Percentiles rank a stretch among this genome's conserved stretches.
Conservation (phyloP, 352 stramenopile genomes). For the Elongisporangium undulatum region DNA sequence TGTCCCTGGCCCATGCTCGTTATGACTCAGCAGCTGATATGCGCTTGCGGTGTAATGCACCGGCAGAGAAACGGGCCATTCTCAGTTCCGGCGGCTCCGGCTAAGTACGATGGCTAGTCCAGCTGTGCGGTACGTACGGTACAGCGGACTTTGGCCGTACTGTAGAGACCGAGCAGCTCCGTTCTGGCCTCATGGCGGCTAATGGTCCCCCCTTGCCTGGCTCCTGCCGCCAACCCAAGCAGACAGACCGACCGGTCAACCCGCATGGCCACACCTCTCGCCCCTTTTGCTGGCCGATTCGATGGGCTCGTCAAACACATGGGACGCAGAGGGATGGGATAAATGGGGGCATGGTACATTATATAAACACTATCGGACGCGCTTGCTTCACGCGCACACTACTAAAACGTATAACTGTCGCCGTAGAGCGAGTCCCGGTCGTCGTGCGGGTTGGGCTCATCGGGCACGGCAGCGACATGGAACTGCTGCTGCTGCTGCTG, state of each 20-base stretch:
- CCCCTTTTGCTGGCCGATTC: not conserved
- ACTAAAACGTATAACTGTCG: constrained; percentile 57
- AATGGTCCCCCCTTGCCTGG: not conserved
- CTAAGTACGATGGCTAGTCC: not conserved
- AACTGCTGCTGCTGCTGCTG: constrained; percentile 15
- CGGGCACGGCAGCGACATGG: not conserved
- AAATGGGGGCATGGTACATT: not conserved
- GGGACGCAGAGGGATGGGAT: not conserved
- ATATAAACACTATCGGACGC: not conserved
- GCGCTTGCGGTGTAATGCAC: not conserved
- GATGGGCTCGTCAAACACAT: not conserved
- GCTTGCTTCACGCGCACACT: not conserved
- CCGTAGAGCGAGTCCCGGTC: constrained; percentile 34
- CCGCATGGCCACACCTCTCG: no score
- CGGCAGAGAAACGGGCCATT: not conserved
- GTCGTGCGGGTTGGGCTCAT: constrained; percentile 5
- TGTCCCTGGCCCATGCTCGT: constrained; percentile 69
- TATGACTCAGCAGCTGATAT: not conserved
- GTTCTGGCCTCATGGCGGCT: not conserved
- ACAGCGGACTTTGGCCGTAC: not conserved
- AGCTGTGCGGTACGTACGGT: no score
- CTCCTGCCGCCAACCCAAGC: not conserved
- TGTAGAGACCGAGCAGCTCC: not conserved
- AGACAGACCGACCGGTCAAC: not conserved
- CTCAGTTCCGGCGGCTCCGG: not conserved